Evolutionary conservation across 768 basidiomycete species (phyloP).

Genomic region (Suillus decipiens): DNA sequence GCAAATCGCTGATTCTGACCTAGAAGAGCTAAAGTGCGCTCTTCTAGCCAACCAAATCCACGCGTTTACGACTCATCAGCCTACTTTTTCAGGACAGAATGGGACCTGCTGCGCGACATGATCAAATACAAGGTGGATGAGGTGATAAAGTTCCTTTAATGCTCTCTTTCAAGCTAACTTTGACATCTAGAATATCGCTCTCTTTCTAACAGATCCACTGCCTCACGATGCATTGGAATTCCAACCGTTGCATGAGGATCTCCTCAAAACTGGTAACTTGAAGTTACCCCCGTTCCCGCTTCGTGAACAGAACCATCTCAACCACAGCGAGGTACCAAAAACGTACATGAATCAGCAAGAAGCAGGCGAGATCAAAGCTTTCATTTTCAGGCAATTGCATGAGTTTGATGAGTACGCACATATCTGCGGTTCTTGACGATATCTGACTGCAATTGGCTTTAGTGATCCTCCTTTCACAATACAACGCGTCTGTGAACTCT

Average conservation of each 20-base stretch:
- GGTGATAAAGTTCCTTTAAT: slow-evolving; percentile 38
- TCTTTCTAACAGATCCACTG: slow-evolving; percentile 45
- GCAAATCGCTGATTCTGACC: slow-evolving; percentile 65
- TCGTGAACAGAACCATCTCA: slow-evolving; percentile 49
- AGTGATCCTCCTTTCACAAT: slow-evolving; percentile 83
- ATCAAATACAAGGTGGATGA: slow-evolving; percentile 73
- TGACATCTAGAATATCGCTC: slow-evolving; percentile 46
- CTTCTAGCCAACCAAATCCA: slow-evolving; percentile 1
- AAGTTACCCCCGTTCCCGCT: slow-evolving; percentile 75
- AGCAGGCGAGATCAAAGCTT: slow-evolving; percentile 54
- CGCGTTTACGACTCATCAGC: slow-evolving; percentile 17
- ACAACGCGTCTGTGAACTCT: slow-evolving; percentile 85
- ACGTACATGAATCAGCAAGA: slow-evolving; percentile 63
- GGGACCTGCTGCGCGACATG: slow-evolving; percentile 66
- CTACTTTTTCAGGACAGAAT: slow-evolving; percentile 54
- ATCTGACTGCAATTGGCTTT: slow-evolving; percentile 12
- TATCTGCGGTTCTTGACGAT: slow-evolving; percentile 1
- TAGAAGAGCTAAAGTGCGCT: slow-evolving; percentile 51
- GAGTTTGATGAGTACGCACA: slow-evolving; percentile 70
- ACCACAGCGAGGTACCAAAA: slow-evolving; percentile 55
- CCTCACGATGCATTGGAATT: slow-evolving; percentile 30
- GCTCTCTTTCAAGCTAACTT: slow-evolving; percentile 2
- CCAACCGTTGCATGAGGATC: slow-evolving; percentile 41
- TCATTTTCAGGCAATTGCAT: slow-evolving; percentile 65
- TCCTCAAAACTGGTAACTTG: slow-evolving; percentile 57